phyloP scores from a whole-genome alignment of 2,329 filamentous ascomycete genomes.

The Aspergillus fischeri region DNA sequence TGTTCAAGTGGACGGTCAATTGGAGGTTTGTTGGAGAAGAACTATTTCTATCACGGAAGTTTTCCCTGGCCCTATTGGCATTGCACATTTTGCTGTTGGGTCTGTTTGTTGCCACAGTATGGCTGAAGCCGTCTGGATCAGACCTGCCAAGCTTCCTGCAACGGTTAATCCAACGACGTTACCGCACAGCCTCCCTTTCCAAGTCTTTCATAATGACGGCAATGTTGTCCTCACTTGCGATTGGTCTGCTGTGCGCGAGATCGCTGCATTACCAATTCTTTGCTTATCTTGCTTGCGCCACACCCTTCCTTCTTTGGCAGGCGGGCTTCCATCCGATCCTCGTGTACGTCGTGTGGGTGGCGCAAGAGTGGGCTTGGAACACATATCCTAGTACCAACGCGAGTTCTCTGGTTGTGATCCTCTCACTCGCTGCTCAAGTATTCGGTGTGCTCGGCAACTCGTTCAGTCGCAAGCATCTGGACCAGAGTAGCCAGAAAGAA shows the following conservation, averaged over 20 bases:
- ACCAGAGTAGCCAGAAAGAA: conserved; percentile 16
- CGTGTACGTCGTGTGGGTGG: conserved; percentile 66
- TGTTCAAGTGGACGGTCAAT: conserved; percentile 98
- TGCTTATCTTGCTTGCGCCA: conserved; percentile 83
- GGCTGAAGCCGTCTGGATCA: conserved; percentile 66
- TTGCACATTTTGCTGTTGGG: conserved; percentile 63
- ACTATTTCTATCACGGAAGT: conserved; percentile 66
- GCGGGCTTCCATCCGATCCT: conserved; percentile 64
- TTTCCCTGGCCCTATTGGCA: conserved; percentile 63
- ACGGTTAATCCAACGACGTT: conserved; percentile 49
- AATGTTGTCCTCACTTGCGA: conserved; percentile 69
- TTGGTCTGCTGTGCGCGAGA: conserved; percentile 80
- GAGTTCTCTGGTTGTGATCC: conserved; percentile 67
- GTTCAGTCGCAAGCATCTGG: conserved; percentile 14
- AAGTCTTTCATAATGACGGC: conserved; percentile 71
- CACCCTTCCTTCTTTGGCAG: conserved; percentile 82
- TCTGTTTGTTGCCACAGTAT: conserved; percentile 63
- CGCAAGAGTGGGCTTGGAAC: conserved; percentile 93
- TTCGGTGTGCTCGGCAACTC: conserved; percentile 52
- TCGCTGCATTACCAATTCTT: conserved; percentile 96
- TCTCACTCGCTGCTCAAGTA: conserved; percentile 64
- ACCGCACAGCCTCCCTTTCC: conserved; percentile 57
- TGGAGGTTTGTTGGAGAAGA: conserved; percentile 93
- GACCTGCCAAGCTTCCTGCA: conserved; percentile 53
- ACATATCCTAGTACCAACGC: conserved; percentile 74